A percentile compares a stretch with the other conserved stretches of the same genome.
phyloP scores from a whole-genome alignment of 2,329 filamentous ascomycete species.

The Colletotrichum tanaceti region DNA sequence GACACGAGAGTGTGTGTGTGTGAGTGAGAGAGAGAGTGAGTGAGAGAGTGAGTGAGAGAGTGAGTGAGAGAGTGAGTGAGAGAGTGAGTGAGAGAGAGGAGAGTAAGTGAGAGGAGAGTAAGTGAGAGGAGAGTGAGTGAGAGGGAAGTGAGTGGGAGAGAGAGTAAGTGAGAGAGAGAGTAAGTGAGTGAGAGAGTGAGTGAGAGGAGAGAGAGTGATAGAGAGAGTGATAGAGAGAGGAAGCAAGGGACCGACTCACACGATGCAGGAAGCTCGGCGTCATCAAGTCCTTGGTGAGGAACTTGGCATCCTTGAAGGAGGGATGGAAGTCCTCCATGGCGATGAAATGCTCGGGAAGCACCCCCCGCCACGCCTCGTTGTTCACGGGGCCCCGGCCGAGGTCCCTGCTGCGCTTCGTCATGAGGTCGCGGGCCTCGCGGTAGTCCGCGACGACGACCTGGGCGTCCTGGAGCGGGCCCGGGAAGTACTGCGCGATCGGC shows the following conservation, averaged over 20 bases:
- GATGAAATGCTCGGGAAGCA: conserved; percentile 15
- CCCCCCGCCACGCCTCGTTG: conserved; percentile 1
- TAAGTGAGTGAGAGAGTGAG: too few species aligned
- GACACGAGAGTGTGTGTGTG: too few species aligned
- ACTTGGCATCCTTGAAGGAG: conserved; percentile 16
- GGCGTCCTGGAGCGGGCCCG: not conserved
- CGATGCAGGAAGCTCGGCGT: conserved; percentile 21
- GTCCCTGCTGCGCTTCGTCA: conserved; percentile 20
- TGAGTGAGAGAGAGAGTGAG: too few species aligned
- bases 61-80: too few species aligned
- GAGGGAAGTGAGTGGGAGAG: too few species aligned
- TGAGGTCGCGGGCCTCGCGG: conserved; percentile 13
- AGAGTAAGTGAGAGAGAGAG: too few species aligned
- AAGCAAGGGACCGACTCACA: not conserved
- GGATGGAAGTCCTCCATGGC: conserved; percentile 17
- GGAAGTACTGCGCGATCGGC: conserved; percentile 13
- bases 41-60: too few species aligned
- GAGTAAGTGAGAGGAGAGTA: too few species aligned
- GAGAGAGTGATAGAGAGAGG: too few species aligned
- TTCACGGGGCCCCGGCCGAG: not conserved
- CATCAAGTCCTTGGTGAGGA: conserved; percentile 23
- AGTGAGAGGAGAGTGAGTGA: too few species aligned
- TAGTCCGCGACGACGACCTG: conserved; percentile 15
- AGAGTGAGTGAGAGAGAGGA: too few species aligned
- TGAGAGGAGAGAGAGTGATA: too few species aligned